phyloP scores from a whole-genome alignment of 1,139 yeast genomes.

The Yamadazyma diddensiae region DNA sequence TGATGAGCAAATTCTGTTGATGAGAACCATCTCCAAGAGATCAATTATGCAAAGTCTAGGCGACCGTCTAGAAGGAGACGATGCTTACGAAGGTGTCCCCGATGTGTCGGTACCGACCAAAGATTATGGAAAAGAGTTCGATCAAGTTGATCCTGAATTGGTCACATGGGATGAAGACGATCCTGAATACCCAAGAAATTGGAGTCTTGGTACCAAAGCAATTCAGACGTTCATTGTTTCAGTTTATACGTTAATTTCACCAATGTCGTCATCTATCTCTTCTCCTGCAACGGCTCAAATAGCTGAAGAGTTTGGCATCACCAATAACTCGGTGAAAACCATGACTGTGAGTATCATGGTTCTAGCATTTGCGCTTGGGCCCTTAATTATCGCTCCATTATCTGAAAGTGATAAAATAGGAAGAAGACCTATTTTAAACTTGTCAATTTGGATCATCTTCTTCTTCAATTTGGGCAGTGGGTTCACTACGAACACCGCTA shows the following conservation, averaged over 20 bases:
- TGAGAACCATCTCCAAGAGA: conserved; percentile 32
- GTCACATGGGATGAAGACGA: conserved; percentile 69
- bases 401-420: conserved; percentile 55
- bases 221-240: conserved; percentile 48
- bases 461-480: conserved; percentile 61
- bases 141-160: conserved; percentile 55
- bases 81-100: conserved; percentile 25
- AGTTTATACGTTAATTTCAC: conserved; percentile 52
- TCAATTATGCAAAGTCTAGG: conserved; percentile 31
- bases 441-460: conserved; percentile 49
- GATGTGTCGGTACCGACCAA: conserved; percentile 40
- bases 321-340: conserved; percentile 36
- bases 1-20: conserved; percentile 24
- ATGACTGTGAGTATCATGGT: conserved; percentile 58
- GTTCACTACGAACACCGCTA: conserved; percentile 48
- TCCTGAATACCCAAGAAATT: conserved; percentile 60
- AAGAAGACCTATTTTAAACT: conserved; percentile 47
- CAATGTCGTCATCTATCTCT: conserved; percentile 57
- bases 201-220: conserved; percentile 43
- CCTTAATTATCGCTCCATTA: conserved; percentile 58
- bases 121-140: conserved; percentile 49
- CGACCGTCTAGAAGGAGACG: conserved; percentile 17
- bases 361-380: conserved; percentile 62
- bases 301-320: conserved; percentile 38
- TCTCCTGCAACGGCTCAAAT: conserved; percentile 57